Base-by-base conservation (phyloP, 768 basidiomycete species). In the Phlebiopsis flavidoalba region DNA sequence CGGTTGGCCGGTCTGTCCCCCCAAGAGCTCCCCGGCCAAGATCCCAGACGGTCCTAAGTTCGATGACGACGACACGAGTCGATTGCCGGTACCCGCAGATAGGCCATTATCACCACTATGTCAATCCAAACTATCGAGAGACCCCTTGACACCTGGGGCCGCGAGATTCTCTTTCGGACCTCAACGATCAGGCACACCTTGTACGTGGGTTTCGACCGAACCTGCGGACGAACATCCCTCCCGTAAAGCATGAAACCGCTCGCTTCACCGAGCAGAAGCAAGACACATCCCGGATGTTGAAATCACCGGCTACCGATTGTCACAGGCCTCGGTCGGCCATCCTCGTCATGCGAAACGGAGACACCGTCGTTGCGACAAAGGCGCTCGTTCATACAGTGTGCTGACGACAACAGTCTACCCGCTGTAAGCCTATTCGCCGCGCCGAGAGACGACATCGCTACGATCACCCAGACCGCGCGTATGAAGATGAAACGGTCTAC, bases 71-170 rank as follows among this genome's bases (percentile, higher is more conserved):
- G 37, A 21, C n/a, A n/a, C 47, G 26, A 31, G 26, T 43, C 8
- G 40, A 17, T 43, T n/a, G 8, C 40, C 40, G 40, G 11, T 53
- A 12, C 60, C n/a, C 31, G 46, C 50, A 31, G 19, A 40, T 58
- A 12, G 59, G 52, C 3, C 70, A 71, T 3, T 58, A 60, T 19
- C 69, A 67, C 63, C 74, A 70, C 57, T 65, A 72, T 40, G 63
- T 57, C 8, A 76, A 75, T 66, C 74, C 74, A 11, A 71, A 76
- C 67, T 77, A 72, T 66, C 63, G 67, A 36, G 71, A 69, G 22
- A 56, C 45, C n/a, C n/a, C 12, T 17, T 10, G 19, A 36, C 36
- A 11, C 51, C 51, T n/a, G n/a, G n/a, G n/a, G 10, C n/a, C 17
- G 33, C 22, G 31, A 5, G 19, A 10, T 2, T 24, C 33, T 15